phyloP scores from a whole-genome alignment of 352 stramenopile species.

The Phytophthora quininea region DNA sequence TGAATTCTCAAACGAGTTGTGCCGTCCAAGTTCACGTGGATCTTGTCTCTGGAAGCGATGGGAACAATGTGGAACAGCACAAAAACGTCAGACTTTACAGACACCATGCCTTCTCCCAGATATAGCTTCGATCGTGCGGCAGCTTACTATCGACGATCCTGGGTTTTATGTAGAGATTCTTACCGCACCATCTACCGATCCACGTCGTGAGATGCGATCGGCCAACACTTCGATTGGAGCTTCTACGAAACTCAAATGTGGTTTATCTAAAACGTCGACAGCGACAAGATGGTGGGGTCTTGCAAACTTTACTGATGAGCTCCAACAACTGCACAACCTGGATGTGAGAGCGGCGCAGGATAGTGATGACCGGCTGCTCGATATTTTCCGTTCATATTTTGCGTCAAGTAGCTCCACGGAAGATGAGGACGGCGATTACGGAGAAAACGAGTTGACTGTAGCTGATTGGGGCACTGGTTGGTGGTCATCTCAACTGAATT shows the following conservation, averaged over 20 bases:
- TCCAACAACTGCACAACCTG: conserved; percentile 19
- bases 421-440: conserved; percentile 25
- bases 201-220: conserved; percentile 23
- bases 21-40: conserved; percentile 57
- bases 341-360: neutral
- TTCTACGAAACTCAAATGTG: conserved; percentile 59
- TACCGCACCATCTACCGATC: conserved; percentile 17
- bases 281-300: conserved; percentile 20
- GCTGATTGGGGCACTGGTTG: conserved; percentile 43
- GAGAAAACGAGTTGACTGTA: conserved; percentile 21
- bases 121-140: conserved; percentile 54
- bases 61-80: neutral
- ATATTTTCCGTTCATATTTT: conserved; percentile 46
- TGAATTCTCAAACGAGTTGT: conserved; percentile 53
- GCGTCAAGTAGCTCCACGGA: conserved; percentile 2
- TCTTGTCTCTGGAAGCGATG: conserved; percentile 24
- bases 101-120: conserved; percentile 80
- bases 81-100: conserved; percentile 37
- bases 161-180: conserved; percentile 80
- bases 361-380: conserved; percentile 34
- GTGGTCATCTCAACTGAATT: conserved; percentile 40
- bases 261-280: conserved; percentile 68
- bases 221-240: conserved; percentile 69
- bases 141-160: conserved; percentile 51
- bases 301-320: conserved; percentile 23